Percentiles rank a stretch among this genome's conserved stretches.
phyloP scores from a whole-genome alignment of 331 rosid species.

The Spiraea crenata region DNA sequence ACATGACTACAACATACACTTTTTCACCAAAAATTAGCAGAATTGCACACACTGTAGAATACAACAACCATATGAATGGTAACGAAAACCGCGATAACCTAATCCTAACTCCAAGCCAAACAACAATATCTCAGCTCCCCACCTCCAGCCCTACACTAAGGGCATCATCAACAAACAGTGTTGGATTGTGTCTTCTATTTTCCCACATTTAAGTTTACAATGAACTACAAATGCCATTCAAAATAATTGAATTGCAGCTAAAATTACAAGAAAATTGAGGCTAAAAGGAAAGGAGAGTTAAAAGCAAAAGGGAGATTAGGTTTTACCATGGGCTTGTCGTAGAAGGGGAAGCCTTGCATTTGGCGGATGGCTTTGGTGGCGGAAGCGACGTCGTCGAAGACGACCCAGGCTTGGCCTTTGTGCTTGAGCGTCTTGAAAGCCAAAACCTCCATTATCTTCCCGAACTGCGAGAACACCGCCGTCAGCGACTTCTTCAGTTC shows the following conservation, averaged over 20 bases:
- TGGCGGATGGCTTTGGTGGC: constrained; percentile 92
- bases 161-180: neutral
- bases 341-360: constrained; percentile 98
- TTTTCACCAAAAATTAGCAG: neutral
- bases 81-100: neutral
- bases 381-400: constrained; percentile 78
- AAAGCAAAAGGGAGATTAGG: neutral
- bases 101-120: neutral
- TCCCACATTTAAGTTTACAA: neutral
- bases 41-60: neutral
- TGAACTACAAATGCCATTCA: neutral
- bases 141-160: neutral
- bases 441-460: constrained; percentile 85
- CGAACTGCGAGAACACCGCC: constrained; percentile 95
- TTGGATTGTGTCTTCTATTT: neutral
- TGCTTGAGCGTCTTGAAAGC: constrained; percentile 92
- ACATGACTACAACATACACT: neutral
- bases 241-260: neutral
- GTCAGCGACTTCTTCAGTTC: constrained; percentile 85
- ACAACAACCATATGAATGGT: neutral
- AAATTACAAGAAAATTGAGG: neutral
- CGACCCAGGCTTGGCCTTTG: constrained; percentile 98
- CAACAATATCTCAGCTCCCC: neutral
- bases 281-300: neutral
- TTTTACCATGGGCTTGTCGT: constrained; percentile 88